Evolutionary conservation across 345 rosid genomes (phyloP).

Genomic region (Salix suchowensis): DNA sequence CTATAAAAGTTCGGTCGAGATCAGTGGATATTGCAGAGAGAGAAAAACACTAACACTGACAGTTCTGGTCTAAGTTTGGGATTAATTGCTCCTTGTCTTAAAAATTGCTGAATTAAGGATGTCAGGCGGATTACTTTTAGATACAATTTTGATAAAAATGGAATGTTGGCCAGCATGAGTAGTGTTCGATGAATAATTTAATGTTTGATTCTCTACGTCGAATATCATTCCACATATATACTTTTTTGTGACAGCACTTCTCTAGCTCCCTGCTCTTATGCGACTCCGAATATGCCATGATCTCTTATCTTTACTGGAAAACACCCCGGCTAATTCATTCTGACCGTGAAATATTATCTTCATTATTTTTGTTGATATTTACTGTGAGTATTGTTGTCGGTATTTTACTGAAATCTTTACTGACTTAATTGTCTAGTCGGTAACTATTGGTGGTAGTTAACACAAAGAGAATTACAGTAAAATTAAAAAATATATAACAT

Average conservation of each 20-base stretch:
- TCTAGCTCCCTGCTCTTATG: background rate
- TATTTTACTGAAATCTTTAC: too few relatives aligned
- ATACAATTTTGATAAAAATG: background rate
- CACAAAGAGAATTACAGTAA: too few relatives aligned
- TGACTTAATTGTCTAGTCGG: too few relatives aligned
- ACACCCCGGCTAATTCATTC: too few relatives aligned
- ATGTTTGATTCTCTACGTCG: background rate
- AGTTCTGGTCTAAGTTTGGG: background rate
- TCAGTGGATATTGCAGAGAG: background rate
- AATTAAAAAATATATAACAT: too few relatives aligned
- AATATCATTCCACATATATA: background rate
- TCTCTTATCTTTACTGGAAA: too few relatives aligned
- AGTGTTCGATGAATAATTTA: background rate
- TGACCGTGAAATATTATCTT: too few relatives aligned
- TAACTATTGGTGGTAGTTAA: too few relatives aligned
- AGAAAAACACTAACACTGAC: background rate
- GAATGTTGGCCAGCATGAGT: background rate
- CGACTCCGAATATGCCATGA: constrained; percentile 5
- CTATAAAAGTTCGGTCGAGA: too few relatives aligned
- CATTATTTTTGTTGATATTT: too few relatives aligned
- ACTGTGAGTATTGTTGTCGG: too few relatives aligned
- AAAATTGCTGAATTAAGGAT: background rate
- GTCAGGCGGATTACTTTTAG: background rate
- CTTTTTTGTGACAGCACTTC: background rate
- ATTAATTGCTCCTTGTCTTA: background rate